Base-by-base conservation (phyloP, 23 red algal genomes). In the Gracilariopsis chorda region DNA sequence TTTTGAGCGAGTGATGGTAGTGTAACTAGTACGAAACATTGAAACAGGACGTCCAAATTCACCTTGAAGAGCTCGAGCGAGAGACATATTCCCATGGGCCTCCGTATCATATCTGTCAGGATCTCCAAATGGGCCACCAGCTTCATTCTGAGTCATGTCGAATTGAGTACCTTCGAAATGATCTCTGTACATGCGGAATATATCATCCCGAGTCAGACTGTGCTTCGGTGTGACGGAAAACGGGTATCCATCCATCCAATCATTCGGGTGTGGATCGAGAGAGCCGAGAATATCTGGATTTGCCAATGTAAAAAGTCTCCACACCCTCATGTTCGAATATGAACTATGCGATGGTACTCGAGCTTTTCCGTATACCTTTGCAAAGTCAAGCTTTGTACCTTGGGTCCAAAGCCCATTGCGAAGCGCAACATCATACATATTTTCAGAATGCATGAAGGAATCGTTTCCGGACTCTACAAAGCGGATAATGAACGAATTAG, bases 401-500 rank as follows among this genome's bases (percentile, higher is more conserved):
- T 16, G 46, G 43, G 35, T 77, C 79, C 80, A 87, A 10, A 86
- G 51, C 45, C 82, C 71, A 44, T 62, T 40, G 19, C 68, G 32
- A 56, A 52, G 57, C 36, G 80, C 91, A 9, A 81, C 47, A 2
- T 77, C 82, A 12, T 71, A 44, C 71, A 94, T 35, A 24, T 85
- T 86, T 0, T 27, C 65, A 28, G 80, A 87, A 16, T 62, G 77
- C 37, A 94, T 33, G 51, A 94, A 94, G 39, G 61, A 24, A 75
- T 94, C 82, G 34, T 86, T 71, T 25, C 20, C 19, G 10, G 39
- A 10, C 37, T 80, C 63, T 34, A 94, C 69, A 2, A 48, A 64
- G 37, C 91, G 80, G 29, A 94, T 87, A 23, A 94, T 53, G 61
- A 94, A 94, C 0, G 76, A 37, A 85, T 94, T 94, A 5, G 91